Evolutionary conservation across 1,139 yeast genomes (phyloP), one percentile per base, ranked within the genome.

Genomic region (Pichia sp.): DNA sequence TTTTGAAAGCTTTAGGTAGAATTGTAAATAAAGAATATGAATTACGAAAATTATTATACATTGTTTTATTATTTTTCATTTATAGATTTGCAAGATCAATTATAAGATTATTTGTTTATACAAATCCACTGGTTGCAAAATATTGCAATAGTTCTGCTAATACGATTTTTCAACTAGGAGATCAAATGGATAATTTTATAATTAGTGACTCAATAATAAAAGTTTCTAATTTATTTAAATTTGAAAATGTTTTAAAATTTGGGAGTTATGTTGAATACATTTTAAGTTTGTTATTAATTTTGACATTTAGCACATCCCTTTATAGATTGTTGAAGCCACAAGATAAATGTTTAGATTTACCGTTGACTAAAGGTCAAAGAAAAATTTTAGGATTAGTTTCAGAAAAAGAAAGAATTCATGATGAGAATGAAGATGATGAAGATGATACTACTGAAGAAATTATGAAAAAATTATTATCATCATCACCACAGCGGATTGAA

Each of bases 341-440:
- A 45, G 67, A 63, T 41, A 55, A 55, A 39, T 63, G 67, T 47
- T 46, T 61, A 11, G 67, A 63, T 43, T 47, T 63, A 35, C 63
- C 64, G 12, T 51, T 63, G 35, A 55, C 54, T 2, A 55, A 53
- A 30, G 52, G 55, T 6, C 66, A 63, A 43, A 51, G 67, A 30
- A 57, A 56, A 35, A 48, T 63, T 9, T 43, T 63, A 26, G 65
- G 65, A 2, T 51, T 63, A 8, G 33, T 29, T 11, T 47, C 41
- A 12, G 45, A 45, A 3, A 30, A 37, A 6, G 39, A 30, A 4
- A 23, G n/a, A 8, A 4, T 11, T 26, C 26, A 11, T 9, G 46
- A 41, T 26, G 49, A 45, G 1, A 47, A 42, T 22, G 50, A 34
- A 3, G 39, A 42, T 24, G 27, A 34, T 29, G 41, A 40, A 11